phyloP scores from a whole-genome alignment of 495 filamentous ascomycete species.

The Aspergillus sparsus region DNA sequence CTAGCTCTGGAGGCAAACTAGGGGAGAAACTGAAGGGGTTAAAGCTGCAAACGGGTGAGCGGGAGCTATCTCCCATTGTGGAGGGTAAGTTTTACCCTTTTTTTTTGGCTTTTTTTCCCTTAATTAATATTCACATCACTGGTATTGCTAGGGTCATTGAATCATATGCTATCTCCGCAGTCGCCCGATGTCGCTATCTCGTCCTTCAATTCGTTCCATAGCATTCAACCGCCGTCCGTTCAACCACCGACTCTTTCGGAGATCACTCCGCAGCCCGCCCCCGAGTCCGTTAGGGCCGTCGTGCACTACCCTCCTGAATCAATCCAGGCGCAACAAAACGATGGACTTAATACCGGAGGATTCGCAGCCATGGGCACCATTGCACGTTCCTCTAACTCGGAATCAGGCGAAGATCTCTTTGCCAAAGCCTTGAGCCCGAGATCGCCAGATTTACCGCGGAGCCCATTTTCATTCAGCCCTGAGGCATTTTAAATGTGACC shows the following conservation, averaged over 20 bases:
- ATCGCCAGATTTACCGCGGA: constrained; percentile 74
- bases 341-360: constrained; percentile 33
- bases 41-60: constrained; percentile 69
- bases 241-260: constrained; percentile 12
- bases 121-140: constrained; percentile 7
- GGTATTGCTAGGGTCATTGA: constrained; percentile 4
- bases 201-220: constrained; percentile 60
- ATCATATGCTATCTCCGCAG: constrained; percentile 59
- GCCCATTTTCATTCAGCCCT: constrained; percentile 63
- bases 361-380: constrained; percentile 40
- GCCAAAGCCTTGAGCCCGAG: constrained; percentile 78
- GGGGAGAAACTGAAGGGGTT: constrained; percentile 75
- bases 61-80: constrained; percentile 51
- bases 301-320: constrained; percentile 44
- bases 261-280: constrained; percentile 26
- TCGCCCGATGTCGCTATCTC: constrained; percentile 66
- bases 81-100: constrained; percentile 41
- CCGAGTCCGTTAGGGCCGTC: constrained; percentile 32
- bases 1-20: constrained; percentile 60
- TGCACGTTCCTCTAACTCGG: constrained; percentile 34
- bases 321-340: constrained; percentile 43
- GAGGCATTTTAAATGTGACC: constrained; percentile 22
- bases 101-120: neutral
- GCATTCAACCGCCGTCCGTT: constrained; percentile 21
- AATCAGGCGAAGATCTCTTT: constrained; percentile 73